Evolutionary conservation across 2,329 filamentous ascomycete genomes (phyloP).

Genomic region (Fusarium sp.): DNA sequence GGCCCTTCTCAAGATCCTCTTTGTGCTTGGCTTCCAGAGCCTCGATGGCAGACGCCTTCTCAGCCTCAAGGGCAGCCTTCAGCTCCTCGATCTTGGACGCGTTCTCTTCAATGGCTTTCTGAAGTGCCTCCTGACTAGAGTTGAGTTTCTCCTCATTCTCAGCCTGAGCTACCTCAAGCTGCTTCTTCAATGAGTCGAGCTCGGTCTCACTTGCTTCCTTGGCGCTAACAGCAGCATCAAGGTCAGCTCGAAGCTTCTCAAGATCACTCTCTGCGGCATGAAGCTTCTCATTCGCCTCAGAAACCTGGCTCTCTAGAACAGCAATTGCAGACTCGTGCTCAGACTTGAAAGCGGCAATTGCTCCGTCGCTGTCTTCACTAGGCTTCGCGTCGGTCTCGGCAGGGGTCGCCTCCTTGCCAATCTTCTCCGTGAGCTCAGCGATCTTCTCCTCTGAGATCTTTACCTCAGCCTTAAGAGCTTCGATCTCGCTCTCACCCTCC

Average conservation of each 20-base stretch:
- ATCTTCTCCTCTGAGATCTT: slow-evolving; percentile 65
- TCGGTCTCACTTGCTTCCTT: slow-evolving; percentile 61
- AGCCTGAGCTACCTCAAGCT: slow-evolving; percentile 56
- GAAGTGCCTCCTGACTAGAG: slow-evolving; percentile 46
- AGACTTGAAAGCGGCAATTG: slow-evolving; percentile 59
- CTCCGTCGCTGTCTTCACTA: slow-evolving; percentile 53
- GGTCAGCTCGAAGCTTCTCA: slow-evolving; percentile 58
- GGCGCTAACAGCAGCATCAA: slow-evolving; percentile 57
- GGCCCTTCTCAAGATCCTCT: slow-evolving; percentile 58
- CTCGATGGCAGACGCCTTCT: slow-evolving; percentile 59
- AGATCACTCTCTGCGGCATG: slow-evolving; percentile 61
- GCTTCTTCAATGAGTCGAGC: slow-evolving; percentile 58
- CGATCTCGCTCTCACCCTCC: slow-evolving; percentile 66
- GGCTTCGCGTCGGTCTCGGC: slow-evolving; percentile 53
- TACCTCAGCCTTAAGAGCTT: slow-evolving; percentile 65
- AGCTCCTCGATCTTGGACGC: slow-evolving; percentile 60
- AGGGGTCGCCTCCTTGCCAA: slow-evolving; percentile 53
- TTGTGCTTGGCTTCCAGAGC: slow-evolving; percentile 64
- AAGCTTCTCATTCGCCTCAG: slow-evolving; percentile 61
- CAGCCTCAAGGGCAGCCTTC: slow-evolving; percentile 57
- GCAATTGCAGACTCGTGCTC: slow-evolving; percentile 61
- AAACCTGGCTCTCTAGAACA: slow-evolving; percentile 57
- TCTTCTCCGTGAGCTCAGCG: slow-evolving; percentile 61
- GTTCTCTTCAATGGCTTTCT: slow-evolving; percentile 58
- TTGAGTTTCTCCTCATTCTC: slow-evolving; percentile 49